Percentiles rank a stretch among this genome's conserved stretches.
These are phyloP conservation scores for Dothideomycetes sp. DNA, from an alignment of 2,329 filamentous ascomycete species.

Conservation along the genomic window DNA sequence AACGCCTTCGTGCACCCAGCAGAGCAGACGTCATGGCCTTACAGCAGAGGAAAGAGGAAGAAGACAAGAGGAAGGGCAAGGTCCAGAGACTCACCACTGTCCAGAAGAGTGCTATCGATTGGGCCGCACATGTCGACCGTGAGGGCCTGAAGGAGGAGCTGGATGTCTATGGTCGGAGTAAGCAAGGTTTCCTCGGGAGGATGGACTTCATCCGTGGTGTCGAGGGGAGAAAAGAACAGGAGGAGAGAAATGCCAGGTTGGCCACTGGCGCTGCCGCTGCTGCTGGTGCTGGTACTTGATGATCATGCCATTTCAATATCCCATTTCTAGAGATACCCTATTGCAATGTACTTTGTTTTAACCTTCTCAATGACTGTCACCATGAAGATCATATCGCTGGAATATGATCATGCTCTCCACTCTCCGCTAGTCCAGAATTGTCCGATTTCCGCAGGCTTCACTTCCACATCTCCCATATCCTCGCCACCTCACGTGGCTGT, in stretches of 20 bases:
- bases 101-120: conserved; percentile 55
- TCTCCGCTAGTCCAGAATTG: too few relatives aligned
- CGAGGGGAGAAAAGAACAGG: conserved; percentile 45
- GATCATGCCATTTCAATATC: too few relatives aligned
- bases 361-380: too few relatives aligned
- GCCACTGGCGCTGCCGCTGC: not conserved
- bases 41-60: conserved; percentile 21
- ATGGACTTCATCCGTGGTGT: conserved; percentile 53
- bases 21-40: conserved; percentile 20
- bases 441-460: too few relatives aligned
- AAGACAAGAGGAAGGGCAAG: conserved; percentile 26
- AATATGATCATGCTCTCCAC: too few relatives aligned
- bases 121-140: conserved; percentile 52
- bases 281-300: not conserved
- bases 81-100: conserved; percentile 54
- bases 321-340: not conserved
- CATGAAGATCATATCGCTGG: too few relatives aligned
- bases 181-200: conserved; percentile 48
- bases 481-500: too few relatives aligned
- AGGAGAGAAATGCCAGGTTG: conserved; percentile 38
- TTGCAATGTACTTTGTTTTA: too few relatives aligned
- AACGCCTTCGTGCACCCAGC: conserved; percentile 25
- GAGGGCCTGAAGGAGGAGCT: conserved; percentile 52
- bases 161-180: conserved; percentile 49
- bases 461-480: too few relatives aligned